These are phyloP conservation scores for Stenocarpella maydis DNA, from an alignment of 2,329 filamentous ascomycete species.

Conservation along the genomic window DNA sequence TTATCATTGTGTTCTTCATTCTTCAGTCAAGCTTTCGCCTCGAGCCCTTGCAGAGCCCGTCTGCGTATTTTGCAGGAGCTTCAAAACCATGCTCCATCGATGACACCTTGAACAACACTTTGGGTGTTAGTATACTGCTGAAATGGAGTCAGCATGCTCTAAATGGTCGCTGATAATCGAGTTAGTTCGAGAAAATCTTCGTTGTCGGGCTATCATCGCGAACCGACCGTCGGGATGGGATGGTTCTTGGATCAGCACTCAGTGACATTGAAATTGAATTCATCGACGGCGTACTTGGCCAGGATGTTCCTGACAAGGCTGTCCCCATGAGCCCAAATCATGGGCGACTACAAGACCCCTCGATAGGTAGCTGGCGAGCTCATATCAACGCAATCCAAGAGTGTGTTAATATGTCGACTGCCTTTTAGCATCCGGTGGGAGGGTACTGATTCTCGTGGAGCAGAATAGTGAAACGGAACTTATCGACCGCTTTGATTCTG, in stretches of 20 bases:
- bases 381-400: slow-evolving; percentile 49
- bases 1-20: neutral
- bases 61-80: neutral
- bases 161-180: neutral
- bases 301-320: slow-evolving; percentile 48
- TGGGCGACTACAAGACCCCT: slow-evolving; percentile 43
- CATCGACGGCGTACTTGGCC: slow-evolving; percentile 53
- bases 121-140: neutral
- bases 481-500: slow-evolving; percentile 51
- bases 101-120: slow-evolving; percentile 6
- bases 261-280: slow-evolving; percentile 55
- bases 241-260: slow-evolving; percentile 55
- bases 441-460: neutral
- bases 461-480: slow-evolving; percentile 49
- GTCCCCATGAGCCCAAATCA: slow-evolving; percentile 45
- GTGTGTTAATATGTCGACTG: slow-evolving; percentile 30
- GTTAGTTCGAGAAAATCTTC: slow-evolving; percentile 61
- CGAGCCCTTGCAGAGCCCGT: neutral
- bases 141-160: too few relatives aligned
- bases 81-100: neutral
- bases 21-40: slow-evolving; percentile 10
- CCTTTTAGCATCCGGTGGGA: neutral
- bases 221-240: slow-evolving; percentile 59
- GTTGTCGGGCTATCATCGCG: slow-evolving; percentile 59
- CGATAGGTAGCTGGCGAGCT: slow-evolving; percentile 49